These are phyloP conservation scores for Magnaporthiopsis rhizophila DNA, from an alignment of 2,329 filamentous ascomycete species.

Conservation along the genomic window DNA sequence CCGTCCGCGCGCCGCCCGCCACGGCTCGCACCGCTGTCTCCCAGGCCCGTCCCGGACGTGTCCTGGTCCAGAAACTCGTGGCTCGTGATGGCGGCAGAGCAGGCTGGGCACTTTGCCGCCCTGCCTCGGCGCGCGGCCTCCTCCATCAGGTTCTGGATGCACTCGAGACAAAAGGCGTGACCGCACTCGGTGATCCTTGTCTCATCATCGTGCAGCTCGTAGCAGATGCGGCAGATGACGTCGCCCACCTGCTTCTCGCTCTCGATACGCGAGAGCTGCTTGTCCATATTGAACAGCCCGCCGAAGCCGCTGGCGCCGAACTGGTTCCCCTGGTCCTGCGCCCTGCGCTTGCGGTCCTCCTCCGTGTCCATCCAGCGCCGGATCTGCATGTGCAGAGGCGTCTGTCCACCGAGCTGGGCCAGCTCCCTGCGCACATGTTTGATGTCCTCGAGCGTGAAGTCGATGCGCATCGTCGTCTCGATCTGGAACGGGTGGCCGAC, in stretches of 20 bases:
- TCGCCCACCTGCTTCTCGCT: slow-evolving; percentile 5
- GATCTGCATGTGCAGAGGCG: slow-evolving; percentile 10
- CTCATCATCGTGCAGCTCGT: not conserved
- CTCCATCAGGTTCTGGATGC: slow-evolving; percentile 10
- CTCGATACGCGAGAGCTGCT: slow-evolving; percentile 4
- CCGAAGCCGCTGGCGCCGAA: slow-evolving; percentile 8
- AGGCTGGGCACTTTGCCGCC: slow-evolving; percentile 2
- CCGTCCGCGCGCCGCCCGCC: too few species aligned
- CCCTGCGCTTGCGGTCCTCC: not conserved
- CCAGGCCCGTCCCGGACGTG: not conserved
- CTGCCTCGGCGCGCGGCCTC: not conserved
- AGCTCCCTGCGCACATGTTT: slow-evolving; percentile 8
- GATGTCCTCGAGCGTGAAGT: slow-evolving; percentile 9
- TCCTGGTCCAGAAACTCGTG: not conserved
- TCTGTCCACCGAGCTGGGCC: not conserved
- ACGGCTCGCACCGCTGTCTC: not conserved
- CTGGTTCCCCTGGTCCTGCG: not conserved
- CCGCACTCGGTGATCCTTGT: slow-evolving; percentile 15
- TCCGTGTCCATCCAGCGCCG: slow-evolving; percentile 10
- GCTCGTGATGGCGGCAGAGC: not conserved
- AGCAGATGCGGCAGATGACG: slow-evolving; percentile 7
- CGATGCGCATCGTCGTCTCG: slow-evolving; percentile 10
- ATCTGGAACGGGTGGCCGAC: slow-evolving; percentile 12
- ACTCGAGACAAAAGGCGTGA: slow-evolving; percentile 23
- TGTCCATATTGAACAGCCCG: slow-evolving; percentile 7